phyloP scores from a whole-genome alignment of 2,329 filamentous ascomycete species.

The Curvularia lunata region DNA sequence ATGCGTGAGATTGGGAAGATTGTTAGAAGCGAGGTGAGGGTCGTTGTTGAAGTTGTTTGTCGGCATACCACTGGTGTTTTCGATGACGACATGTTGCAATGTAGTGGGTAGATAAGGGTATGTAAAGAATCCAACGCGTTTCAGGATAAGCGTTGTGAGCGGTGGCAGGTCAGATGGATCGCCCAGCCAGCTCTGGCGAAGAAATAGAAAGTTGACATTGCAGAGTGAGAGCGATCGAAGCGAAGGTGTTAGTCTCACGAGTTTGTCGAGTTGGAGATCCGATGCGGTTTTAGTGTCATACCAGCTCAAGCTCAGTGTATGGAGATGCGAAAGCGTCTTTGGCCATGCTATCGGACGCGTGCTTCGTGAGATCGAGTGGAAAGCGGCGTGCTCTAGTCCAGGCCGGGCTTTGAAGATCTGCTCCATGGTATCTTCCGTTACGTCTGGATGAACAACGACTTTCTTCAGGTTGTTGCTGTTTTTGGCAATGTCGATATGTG shows the following conservation, averaged over 20 bases:
- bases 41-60: too few relatives aligned
- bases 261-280: neutral
- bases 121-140: neutral
- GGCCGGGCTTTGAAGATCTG: slow-evolving; percentile 39
- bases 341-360: slow-evolving; percentile 27
- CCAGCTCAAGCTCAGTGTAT: slow-evolving; percentile 27
- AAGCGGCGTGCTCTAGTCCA: slow-evolving; percentile 35
- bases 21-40: too few relatives aligned
- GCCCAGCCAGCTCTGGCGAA: slow-evolving; percentile 5
- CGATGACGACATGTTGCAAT: slow-evolving; percentile 23
- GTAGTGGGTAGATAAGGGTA: slow-evolving; percentile 27
- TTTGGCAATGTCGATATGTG: slow-evolving; percentile 40
- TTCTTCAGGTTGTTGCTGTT: slow-evolving; percentile 34
- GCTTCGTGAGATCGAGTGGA: slow-evolving; percentile 13
- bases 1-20: slow-evolving; percentile 23
- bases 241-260: slow-evolving; percentile 23
- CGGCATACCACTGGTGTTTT: neutral
- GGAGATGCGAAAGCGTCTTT: slow-evolving; percentile 33
- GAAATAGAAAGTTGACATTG: slow-evolving; percentile 2
- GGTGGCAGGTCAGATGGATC: slow-evolving; percentile 3
- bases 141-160: slow-evolving; percentile 23
- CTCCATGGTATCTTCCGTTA: slow-evolving; percentile 34
- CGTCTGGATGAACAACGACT: slow-evolving; percentile 32
- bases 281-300: neutral
- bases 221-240: slow-evolving; percentile 23